phyloP scores from a whole-genome alignment of 306 rosid genomes.

The Corylus avellana region DNA sequence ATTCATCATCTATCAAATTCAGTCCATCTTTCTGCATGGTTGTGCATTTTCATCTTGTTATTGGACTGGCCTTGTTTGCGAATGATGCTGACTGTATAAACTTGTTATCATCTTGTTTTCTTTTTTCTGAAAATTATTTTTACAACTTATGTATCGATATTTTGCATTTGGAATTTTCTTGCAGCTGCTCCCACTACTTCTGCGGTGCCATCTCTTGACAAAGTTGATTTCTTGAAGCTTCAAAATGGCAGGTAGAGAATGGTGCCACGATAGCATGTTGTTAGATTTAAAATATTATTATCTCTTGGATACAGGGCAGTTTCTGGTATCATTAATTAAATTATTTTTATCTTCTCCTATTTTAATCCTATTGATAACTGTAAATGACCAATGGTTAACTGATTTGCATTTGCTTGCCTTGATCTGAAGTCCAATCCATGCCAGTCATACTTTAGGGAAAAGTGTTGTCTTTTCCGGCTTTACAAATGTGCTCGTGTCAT shows the following conservation, averaged over 20 bases:
- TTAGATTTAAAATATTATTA: slow-evolving; percentile 1
- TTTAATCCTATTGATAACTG: neutral
- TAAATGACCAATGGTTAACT: neutral
- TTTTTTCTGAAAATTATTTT: neutral
- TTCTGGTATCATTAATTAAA: neutral
- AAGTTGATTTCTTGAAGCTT: slow-evolving; percentile 69
- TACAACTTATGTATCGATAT: slow-evolving; percentile 16
- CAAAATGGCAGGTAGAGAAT: slow-evolving; percentile 86
- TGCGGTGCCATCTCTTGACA: slow-evolving; percentile 58
- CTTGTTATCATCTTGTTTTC: slow-evolving; percentile 6
- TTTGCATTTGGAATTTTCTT: slow-evolving; percentile 35
- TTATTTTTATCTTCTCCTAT: neutral
- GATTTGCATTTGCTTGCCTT: neutral
- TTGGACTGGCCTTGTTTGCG: slow-evolving; percentile 10
- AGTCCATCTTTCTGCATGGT: neutral
- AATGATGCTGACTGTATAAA: slow-evolving; percentile 1
- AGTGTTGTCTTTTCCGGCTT: neutral
- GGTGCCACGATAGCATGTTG: slow-evolving; percentile 5
- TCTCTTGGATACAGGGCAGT: neutral
- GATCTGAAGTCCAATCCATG: neutral
- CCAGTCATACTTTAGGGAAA: neutral
- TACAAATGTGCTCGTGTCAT: neutral
- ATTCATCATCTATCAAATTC: neutral
- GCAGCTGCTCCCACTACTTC: slow-evolving; percentile 74
- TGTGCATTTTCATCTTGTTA: slow-evolving; percentile 15